Base-by-base conservation (phyloP, 2,329 filamentous ascomycete species). In the Alternaria longipes region DNA sequence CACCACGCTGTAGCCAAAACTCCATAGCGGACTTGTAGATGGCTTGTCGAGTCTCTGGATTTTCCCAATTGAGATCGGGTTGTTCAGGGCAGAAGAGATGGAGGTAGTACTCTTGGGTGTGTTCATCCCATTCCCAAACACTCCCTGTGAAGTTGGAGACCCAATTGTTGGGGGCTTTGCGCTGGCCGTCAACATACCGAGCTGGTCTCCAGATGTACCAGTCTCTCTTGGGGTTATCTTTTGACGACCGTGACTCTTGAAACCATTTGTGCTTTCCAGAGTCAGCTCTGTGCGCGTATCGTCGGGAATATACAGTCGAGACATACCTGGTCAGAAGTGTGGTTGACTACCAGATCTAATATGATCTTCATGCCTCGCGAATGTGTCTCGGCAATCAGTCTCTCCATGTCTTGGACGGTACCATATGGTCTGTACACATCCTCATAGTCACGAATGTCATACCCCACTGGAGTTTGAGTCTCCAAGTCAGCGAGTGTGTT, bases 41-140 rank as follows among this genome's bases (percentile, higher is more conserved):
- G 2, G 91, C 91, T 46, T 86, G 80, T 16, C 91, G 85, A 0
- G 90, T 86, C 9, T 85, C 86, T 0, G 84, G 83, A 59, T 90
- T 91, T 72, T 94, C 90, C 91, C 91, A 95, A 79, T 95, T 95
- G n/a, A 95, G 83, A 69, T 95, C 92, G 0, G 92, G 92, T 74
- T 94, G 92, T 65, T 91, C 87, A 5, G 85, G 85, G 7, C 89
- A 88, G 75, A 92, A 96, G 11, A 95, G 83, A 63, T 91, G 88
- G 0, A 94, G 85, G 70, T 92, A 94, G 76, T 92, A 94, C 77
- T 94, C 49, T 84, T 74, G 83, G 0, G 90, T 92, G n/a, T 79
- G 74, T 66, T 91, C 87, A 69, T 93, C 91, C 81, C 87, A 94
- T 60, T 88, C 82, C 91, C 90, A 92, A 0, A 85, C 83, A 60